Evolutionary conservation across 1,284 basidiomycete species (phyloP).

Genomic region (Volvariella volvacea): DNA sequence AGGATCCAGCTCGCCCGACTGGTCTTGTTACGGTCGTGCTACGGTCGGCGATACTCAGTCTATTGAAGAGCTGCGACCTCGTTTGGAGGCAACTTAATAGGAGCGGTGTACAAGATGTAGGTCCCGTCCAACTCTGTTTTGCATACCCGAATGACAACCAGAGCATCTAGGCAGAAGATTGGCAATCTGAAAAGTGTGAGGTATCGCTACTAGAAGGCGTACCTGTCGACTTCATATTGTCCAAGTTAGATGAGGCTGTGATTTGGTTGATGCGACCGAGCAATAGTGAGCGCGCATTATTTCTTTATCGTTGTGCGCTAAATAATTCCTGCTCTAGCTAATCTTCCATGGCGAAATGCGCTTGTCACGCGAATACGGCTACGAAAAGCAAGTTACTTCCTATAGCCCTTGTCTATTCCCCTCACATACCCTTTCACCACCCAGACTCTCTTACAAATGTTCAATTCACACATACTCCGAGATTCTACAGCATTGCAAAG

Average conservation of each 20-base stretch:
- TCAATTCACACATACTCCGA: slow-evolving; percentile 33
- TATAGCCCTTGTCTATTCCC: neutral
- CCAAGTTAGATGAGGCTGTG: slow-evolving; percentile 52
- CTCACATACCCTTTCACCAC: slow-evolving; percentile 3
- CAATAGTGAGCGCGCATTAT: slow-evolving; percentile 25
- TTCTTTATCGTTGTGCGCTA: neutral
- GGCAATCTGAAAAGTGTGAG: slow-evolving; percentile 83
- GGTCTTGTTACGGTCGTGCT: slow-evolving; percentile 68
- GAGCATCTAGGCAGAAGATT: slow-evolving; percentile 68
- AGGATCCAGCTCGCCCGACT: slow-evolving; percentile 37
- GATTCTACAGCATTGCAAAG: slow-evolving; percentile 27
- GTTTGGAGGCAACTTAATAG: slow-evolving; percentile 76
- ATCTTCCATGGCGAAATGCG: slow-evolving; percentile 37
- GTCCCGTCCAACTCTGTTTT: slow-evolving; percentile 20
- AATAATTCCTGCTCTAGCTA: slow-evolving; percentile 22
- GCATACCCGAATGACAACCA: slow-evolving; percentile 7
- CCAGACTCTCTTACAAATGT: slow-evolving; percentile 46
- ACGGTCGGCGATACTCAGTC: slow-evolving; percentile 61
- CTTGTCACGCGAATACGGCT: slow-evolving; percentile 48
- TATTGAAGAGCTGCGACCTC: slow-evolving; percentile 81
- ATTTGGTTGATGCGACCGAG: slow-evolving; percentile 42
- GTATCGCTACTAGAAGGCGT: slow-evolving; percentile 70
- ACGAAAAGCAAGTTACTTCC: slow-evolving; percentile 40
- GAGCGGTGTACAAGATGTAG: slow-evolving; percentile 70
- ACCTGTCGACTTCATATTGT: slow-evolving; percentile 51